phyloP scores from a whole-genome alignment of 2,329 filamentous ascomycete species.

The Emmonsia crescens region DNA sequence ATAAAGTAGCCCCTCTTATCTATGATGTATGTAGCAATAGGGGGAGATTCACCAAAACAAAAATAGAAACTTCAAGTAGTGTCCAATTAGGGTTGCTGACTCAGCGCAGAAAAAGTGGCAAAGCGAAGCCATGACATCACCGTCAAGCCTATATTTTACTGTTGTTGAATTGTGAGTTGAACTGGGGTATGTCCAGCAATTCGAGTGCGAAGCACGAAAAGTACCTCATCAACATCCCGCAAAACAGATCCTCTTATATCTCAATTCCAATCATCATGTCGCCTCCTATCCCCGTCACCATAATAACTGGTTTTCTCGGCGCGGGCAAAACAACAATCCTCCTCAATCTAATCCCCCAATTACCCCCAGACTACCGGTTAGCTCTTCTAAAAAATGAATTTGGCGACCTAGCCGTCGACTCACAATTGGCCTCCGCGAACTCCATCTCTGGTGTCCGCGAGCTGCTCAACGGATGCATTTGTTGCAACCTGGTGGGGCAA shows the following conservation, averaged over 20 bases:
- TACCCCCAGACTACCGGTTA: conserved; percentile 76
- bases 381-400: conserved; percentile 98
- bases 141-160: background rate
- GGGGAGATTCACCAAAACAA: too few relatives aligned
- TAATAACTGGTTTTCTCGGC: conserved; percentile 91
- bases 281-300: conserved; percentile 71
- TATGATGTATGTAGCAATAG: too few relatives aligned
- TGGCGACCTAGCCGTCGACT: conserved; percentile 87
- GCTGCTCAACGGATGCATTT: conserved; percentile 93
- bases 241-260: background rate
- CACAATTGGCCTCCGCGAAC: conserved; percentile 70
- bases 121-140: background rate
- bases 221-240: background rate
- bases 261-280: background rate
- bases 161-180: background rate
- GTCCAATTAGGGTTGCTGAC: background rate
- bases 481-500: conserved; percentile 94
- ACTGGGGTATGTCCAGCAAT: background rate
- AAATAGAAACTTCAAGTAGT: too few relatives aligned
- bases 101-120: background rate
- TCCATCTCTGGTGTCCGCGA: conserved; percentile 86
- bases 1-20: too few relatives aligned
- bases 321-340: conserved; percentile 95
- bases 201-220: background rate
- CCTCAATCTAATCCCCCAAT: conserved; percentile 84